Evolutionary conservation across 768 basidiomycete genomes (phyloP), one percentile per base, ranked within the genome.

Genomic region (Phaeotremella fagi): DNA sequence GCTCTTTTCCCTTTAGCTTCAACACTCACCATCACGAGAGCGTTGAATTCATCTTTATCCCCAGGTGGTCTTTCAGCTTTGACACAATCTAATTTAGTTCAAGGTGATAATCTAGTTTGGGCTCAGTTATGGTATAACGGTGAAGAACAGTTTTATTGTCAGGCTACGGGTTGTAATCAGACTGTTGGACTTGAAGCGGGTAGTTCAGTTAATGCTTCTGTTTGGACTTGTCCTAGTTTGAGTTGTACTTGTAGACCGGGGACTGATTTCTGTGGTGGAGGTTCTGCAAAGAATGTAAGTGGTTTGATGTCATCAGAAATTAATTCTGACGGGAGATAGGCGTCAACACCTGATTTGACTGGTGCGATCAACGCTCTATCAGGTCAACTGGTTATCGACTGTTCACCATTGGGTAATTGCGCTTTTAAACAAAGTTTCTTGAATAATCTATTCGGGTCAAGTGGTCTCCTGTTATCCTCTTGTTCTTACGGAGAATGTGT

Each of bases 401-500:
- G 91, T 66, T 79, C 62, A 28, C 51, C 79, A 26, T 74, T 76
- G 1, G 78, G 79, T 20, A 76, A 78, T 41, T 97, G 92, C 73
- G 71, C 80, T 11, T 95, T 97, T 79, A 80, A 86, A 66, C 89
- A 95, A 73, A 59, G 71, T 14, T 75, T 80, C 18, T 76, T 97
- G n/a, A 68, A 85, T 24, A 52, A 64, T 0, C 65, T 95, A 1
- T 94, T 97, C 62, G 90, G 90, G 6, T 58, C 79, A 0, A 66
- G 73, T 33, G 92, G 92, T 0, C 81, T 97, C n/a, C 61, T 78
- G 4, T 77, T 97, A 9, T 79, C 79, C 48, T 82, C 80, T 0
- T 97, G 92, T 72, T 78, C 76, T 0, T 92, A 86, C 61, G 92
- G 92, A 23, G 92, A 97, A 75, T 95, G 92, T 72, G 84, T 95